A percentile compares a stretch with the other conserved stretches of the same genome.
Conservation (phyloP, 129 eudicot species). For the Cynara cardunculus region DNA sequence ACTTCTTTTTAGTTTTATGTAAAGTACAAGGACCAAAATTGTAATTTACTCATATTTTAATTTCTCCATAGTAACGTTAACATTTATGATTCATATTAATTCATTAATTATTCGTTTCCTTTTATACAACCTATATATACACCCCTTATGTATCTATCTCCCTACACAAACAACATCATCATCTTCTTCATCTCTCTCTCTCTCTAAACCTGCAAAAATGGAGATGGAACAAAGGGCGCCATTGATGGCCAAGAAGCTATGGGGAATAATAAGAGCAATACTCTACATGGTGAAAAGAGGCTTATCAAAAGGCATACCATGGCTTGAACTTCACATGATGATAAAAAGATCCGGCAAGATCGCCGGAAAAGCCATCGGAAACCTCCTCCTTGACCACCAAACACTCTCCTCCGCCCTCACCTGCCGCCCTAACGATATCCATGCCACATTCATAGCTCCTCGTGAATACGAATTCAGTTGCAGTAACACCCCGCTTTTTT, state of each 20-base stretch:
- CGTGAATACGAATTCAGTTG: slow-evolving; percentile 77
- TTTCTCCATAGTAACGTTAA: background rate
- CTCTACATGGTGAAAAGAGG: slow-evolving; percentile 52
- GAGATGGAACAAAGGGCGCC: slow-evolving; percentile 41
- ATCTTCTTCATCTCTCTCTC: slow-evolving; percentile 1
- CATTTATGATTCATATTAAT: slow-evolving; percentile 6
- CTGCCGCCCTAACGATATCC: slow-evolving; percentile 47
- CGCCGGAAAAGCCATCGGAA: slow-evolving; percentile 57
- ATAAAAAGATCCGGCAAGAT: slow-evolving; percentile 54
- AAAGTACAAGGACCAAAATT: background rate
- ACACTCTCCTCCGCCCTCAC: slow-evolving; percentile 38
- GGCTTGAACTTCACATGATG: slow-evolving; percentile 52
- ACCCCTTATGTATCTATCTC: slow-evolving; percentile 14
- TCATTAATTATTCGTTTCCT: slow-evolving; percentile 3
- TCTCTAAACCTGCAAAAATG: slow-evolving; percentile 18
- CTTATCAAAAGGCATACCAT: slow-evolving; percentile 46
- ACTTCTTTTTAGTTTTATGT: no score
- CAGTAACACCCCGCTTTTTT: slow-evolving; percentile 48
- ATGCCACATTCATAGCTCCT: slow-evolving; percentile 46
- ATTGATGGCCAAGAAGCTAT: slow-evolving; percentile 54
- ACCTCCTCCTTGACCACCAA: slow-evolving; percentile 52
- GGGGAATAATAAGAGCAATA: slow-evolving; percentile 45
- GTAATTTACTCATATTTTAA: background rate
- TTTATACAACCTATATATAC: slow-evolving; percentile 26
- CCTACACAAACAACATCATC: slow-evolving; percentile 4